Percentiles rank a stretch among this genome's conserved stretches.
These are phyloP conservation scores for Hyaloscypha finlandica DNA, from an alignment of 495 filamentous ascomycete species.

Conservation along the genomic window DNA sequence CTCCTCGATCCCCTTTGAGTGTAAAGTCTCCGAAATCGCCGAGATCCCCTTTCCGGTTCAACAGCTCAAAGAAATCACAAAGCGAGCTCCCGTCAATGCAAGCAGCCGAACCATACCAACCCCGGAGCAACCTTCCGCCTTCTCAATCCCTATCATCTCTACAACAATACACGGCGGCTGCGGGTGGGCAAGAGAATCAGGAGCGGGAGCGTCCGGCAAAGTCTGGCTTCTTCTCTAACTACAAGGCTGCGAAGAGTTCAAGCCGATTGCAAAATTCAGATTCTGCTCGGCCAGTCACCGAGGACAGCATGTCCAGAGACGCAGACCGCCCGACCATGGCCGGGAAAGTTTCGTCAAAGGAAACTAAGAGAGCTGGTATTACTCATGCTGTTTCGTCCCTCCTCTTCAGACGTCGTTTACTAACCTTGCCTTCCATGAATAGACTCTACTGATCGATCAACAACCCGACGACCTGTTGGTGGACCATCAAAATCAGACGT, in stretches of 20 bases:
- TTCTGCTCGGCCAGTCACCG: not conserved
- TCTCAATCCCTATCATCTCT: constrained; percentile 18
- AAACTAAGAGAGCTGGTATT: constrained; percentile 31
- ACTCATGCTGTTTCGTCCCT: constrained; percentile 16
- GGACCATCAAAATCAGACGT: constrained; percentile 25
- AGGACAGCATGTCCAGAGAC: constrained; percentile 32
- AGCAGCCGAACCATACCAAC: constrained; percentile 12
- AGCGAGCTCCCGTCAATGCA: constrained; percentile 16
- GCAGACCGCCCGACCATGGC: constrained; percentile 21
- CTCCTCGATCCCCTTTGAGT: constrained; percentile 30
- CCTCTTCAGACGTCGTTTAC: constrained; percentile 8
- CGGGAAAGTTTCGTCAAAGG: constrained; percentile 30
- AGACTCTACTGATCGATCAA: constrained; percentile 24
- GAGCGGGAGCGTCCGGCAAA: constrained; percentile 21
- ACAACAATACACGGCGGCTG: constrained; percentile 6
- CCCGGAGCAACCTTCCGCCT: constrained; percentile 14
- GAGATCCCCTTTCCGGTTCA: constrained; percentile 52
- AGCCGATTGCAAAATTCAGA: constrained; percentile 30
- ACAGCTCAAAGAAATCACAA: constrained; percentile 32
- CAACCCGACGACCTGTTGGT: constrained; percentile 30
- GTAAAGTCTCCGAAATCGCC: constrained; percentile 52
- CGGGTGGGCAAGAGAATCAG: constrained; percentile 11
- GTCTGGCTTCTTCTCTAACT: constrained; percentile 33
- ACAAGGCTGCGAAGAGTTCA: constrained; percentile 33
- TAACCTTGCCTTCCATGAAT: constrained; percentile 9